Base-by-base conservation (phyloP, 768 basidiomycete species). In the Termitomyces sp. region DNA sequence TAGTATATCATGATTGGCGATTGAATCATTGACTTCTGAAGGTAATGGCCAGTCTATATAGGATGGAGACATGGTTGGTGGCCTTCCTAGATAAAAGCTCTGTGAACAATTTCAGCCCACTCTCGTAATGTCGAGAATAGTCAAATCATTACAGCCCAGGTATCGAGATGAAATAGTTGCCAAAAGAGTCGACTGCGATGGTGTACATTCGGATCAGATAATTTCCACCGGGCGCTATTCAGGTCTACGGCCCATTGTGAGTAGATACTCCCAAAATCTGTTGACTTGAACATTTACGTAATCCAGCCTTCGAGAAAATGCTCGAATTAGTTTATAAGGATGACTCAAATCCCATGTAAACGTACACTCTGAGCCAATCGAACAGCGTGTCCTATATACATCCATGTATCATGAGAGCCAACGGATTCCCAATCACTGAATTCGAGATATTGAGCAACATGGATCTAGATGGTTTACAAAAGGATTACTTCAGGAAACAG, bases 141-240 rank as follows among this genome's bases (percentile, higher is more conserved):
- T 22, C 11, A 28, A 54, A 16, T 32, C 61, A 71, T 48, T 63
- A 90, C 88, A 40, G 80, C 69, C 77, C 81, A 82, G 0, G 84
- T 83, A 63, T 90, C 88, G 30, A 80, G 66, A 26, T 74, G 62
- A 63, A 86, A 88, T n/a, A 89, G 67, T 49, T 85, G 81, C 86
- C 87, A 91, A 65, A 88, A 89, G 11, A 86, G 70, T 22, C 74
- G 74, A 54, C 74, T 78, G 18, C 88, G 80, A 55, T 76, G 72
- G 57, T 83, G 73, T 18, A 72, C 66, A 41, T 74, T 67, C 22
- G 70, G 68, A 28, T 76, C 72, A 18, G 76, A 72, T 5, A 90
- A 72, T 30, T 82, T 78, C 83, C 87, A 90, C 28, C 84, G 76
- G 6, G 75, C 71, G 51, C 82, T 78, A 56, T 85, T 79, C 36